Conservation (phyloP, 2,329 filamentous ascomycete genomes). For the Knufia fluminis region DNA sequence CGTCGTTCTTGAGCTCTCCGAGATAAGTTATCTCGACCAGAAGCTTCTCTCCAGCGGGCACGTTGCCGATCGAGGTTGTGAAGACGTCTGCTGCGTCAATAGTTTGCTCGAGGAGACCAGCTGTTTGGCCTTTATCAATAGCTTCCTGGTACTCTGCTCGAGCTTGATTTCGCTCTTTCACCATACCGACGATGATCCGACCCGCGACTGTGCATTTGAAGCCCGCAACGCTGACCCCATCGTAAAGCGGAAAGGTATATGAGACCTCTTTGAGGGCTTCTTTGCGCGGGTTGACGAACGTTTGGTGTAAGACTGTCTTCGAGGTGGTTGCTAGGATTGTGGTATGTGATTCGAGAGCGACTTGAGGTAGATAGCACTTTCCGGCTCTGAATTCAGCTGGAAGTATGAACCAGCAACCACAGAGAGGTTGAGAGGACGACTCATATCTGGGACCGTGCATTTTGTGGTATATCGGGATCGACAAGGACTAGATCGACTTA, state of each 20-base stretch:
- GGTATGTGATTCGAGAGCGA: constrained; percentile 50
- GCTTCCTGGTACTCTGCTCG: constrained; percentile 52
- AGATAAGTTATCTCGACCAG: constrained; percentile 57
- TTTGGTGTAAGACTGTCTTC: constrained; percentile 47
- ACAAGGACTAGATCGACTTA: no score
- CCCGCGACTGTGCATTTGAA: constrained; percentile 57
- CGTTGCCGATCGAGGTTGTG: constrained; percentile 57
- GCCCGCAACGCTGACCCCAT: constrained; percentile 59
- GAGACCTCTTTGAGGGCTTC: constrained; percentile 44
- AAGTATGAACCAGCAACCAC: constrained; percentile 16
- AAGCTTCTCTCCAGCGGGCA: constrained; percentile 50
- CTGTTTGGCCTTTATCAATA: constrained; percentile 48
- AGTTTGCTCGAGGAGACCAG: constrained; percentile 57
- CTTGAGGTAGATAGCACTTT: constrained; percentile 48
- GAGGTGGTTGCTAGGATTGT: constrained; percentile 50
- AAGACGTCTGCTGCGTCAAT: constrained; percentile 56
- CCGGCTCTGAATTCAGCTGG: not conserved
- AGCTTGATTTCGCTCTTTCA: constrained; percentile 58
- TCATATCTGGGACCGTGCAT: constrained; percentile 5
- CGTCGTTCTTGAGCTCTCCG: constrained; percentile 63
- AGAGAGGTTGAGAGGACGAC: constrained; percentile 7
- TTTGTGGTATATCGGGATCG: not conserved
- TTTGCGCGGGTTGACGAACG: constrained; percentile 47
- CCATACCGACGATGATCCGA: constrained; percentile 48
- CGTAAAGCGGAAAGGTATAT: constrained; percentile 64